Conservation (phyloP, 73 alveolate genomes). For the Symbiodinium pilosum region DNA sequence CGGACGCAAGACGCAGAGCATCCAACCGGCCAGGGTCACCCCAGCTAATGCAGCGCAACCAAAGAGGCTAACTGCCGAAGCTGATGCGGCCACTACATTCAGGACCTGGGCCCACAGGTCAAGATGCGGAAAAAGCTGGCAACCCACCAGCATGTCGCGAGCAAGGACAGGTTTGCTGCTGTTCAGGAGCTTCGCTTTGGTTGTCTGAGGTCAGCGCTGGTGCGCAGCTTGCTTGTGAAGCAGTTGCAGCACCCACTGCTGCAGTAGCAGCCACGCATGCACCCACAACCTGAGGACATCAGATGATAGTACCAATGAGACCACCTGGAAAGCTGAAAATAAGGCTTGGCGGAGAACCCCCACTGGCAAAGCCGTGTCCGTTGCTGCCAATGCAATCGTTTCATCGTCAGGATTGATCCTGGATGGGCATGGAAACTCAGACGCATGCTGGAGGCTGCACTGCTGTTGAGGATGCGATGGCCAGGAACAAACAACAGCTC, state of each 20-base stretch:
- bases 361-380: slow-evolving; percentile 54
- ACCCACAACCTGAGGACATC: background rate
- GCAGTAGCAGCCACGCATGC: background rate
- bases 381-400: slow-evolving; percentile 32
- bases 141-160: background rate
- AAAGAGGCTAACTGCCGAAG: slow-evolving; percentile 38
- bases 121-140: background rate
- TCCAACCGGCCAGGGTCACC: background rate
- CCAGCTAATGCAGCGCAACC: slow-evolving; percentile 62
- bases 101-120: slow-evolving; percentile 5
- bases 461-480: too few species aligned
- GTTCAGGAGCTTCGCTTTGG: background rate
- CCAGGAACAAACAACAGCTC: too few species aligned
- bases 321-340: background rate
- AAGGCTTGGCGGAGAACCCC: slow-evolving; percentile 6
- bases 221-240: background rate
- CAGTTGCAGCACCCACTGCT: background rate
- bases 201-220: background rate
- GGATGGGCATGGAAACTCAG: too few species aligned
- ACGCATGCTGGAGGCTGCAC: too few species aligned
- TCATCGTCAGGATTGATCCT: slow-evolving; percentile 56
- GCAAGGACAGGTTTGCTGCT: background rate
- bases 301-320: background rate
- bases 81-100: slow-evolving; percentile 59
- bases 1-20: too few species aligned